Conservation (phyloP, 139 green algal genomes). For the Tetraselmis striata region DNA sequence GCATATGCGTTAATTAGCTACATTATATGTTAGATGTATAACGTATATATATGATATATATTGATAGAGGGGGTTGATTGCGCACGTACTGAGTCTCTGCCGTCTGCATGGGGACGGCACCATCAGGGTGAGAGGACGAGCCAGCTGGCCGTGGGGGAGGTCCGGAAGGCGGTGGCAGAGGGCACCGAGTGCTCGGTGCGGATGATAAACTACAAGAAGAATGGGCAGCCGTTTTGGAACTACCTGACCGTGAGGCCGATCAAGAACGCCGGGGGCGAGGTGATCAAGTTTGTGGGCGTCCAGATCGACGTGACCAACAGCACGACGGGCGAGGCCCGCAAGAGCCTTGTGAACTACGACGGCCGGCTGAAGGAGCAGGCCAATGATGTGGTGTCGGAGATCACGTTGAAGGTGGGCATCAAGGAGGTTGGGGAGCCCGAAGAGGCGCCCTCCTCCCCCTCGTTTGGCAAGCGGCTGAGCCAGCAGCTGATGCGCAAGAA, state of each 20-base stretch:
- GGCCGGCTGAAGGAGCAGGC: background rate
- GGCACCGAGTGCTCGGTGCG: constrained; percentile 75
- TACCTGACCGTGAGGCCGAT: constrained; percentile 95
- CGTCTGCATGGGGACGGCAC: too few species aligned
- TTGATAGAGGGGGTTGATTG: too few species aligned
- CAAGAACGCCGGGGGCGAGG: constrained; percentile 62
- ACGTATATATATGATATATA: too few species aligned
- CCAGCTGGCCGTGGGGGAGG: constrained; percentile 55
- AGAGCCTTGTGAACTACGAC: background rate
- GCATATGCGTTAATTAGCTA: too few species aligned
- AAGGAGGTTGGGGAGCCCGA: background rate
- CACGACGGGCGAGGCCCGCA: background rate
- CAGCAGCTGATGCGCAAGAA: background rate
- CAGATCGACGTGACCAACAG: constrained; percentile 45
- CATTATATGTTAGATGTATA: too few species aligned
- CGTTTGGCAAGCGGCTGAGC: background rate
- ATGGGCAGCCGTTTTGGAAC: constrained; percentile 90
- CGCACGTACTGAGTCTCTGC: too few species aligned
- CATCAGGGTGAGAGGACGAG: constrained; percentile 85
- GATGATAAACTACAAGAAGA: constrained; percentile 93
- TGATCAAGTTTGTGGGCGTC: constrained; percentile 90
- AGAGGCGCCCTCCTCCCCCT: too few species aligned
- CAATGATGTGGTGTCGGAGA: background rate
- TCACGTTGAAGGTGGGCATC: background rate
- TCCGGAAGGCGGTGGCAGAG: constrained; percentile 67